phyloP scores from a whole-genome alignment of 192 early-diverging fungal species.

The Radiomyces spectabilis region DNA sequence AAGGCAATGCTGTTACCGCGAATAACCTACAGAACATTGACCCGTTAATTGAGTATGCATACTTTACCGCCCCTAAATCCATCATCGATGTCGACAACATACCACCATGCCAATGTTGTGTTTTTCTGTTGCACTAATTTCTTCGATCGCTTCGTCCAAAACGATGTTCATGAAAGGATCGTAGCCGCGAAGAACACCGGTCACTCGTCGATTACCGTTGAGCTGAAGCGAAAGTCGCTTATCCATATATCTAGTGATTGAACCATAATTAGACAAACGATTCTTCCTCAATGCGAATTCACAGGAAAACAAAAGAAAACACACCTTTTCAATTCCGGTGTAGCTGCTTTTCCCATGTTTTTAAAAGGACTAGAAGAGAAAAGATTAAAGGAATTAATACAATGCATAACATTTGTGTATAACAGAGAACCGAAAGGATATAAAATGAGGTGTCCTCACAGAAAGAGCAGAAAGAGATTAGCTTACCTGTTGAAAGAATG shows the following conservation, averaged over 20 bases:
- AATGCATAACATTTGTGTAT: too few species aligned
- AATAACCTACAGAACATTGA: slow-evolving; percentile 37
- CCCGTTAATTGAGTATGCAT: background rate
- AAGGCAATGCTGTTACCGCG: slow-evolving; percentile 72
- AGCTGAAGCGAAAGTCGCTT: slow-evolving; percentile 87
- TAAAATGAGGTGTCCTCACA: too few species aligned
- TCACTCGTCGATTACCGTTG: slow-evolving; percentile 85
- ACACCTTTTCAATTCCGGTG: slow-evolving; percentile 37
- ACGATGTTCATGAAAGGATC: slow-evolving; percentile 99
- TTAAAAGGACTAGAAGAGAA: too few species aligned
- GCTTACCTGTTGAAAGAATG: too few species aligned
- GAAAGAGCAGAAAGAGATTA: too few species aligned
- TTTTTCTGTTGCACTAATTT: slow-evolving; percentile 57
- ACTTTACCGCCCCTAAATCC: background rate
- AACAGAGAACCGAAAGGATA: too few species aligned
- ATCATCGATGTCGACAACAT: slow-evolving; percentile 8
- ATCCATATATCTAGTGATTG: slow-evolving; percentile 70
- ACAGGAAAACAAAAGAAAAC: background rate
- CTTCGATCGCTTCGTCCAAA: slow-evolving; percentile 86
- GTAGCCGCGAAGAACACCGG: slow-evolving; percentile 95
- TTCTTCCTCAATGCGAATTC: background rate
- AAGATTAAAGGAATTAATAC: too few species aligned
- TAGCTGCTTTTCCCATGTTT: slow-evolving; percentile 28
- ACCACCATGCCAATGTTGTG: slow-evolving; percentile 86
- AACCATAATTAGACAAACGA: background rate